Evolutionary conservation across 768 basidiomycete species (phyloP).

Genomic region (Kwoniella shandongensis): DNA sequence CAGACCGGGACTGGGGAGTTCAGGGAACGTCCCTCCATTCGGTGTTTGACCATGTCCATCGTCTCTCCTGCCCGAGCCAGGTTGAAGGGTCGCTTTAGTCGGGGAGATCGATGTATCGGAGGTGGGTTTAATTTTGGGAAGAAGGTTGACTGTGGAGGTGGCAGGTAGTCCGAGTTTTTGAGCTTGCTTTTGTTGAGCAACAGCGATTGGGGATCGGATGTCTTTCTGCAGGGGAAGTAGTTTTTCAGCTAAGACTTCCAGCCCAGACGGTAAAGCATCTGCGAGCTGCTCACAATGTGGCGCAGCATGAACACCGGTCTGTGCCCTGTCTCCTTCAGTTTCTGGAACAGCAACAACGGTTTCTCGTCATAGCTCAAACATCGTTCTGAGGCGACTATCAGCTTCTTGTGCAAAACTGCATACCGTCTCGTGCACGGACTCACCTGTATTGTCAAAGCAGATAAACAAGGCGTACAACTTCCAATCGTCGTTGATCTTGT

Average conservation of each 20-base stretch:
- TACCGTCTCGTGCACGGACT: slow-evolving; percentile 34
- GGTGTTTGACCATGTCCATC: slow-evolving; percentile 33
- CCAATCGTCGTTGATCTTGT: slow-evolving; percentile 99
- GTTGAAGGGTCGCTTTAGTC: slow-evolving; percentile 33
- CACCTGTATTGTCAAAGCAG: slow-evolving; percentile 90
- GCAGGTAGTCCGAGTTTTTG: slow-evolving; percentile 58
- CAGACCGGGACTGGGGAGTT: slow-evolving; percentile 50
- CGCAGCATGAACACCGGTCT: slow-evolving; percentile 92
- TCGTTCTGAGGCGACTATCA: slow-evolving; percentile 66
- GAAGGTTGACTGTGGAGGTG: slow-evolving; percentile 24
- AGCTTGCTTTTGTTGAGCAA: slow-evolving; percentile 94
- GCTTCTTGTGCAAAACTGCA: slow-evolving; percentile 50
- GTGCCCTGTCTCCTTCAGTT: slow-evolving; percentile 93
- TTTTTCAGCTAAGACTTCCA: neutral
- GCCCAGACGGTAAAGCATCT: neutral
- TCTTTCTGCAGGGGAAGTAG: slow-evolving; percentile 57
- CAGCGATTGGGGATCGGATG: slow-evolving; percentile 93
- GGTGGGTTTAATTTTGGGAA: slow-evolving; percentile 38
- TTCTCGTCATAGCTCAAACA: slow-evolving; percentile 98
- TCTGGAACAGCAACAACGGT: slow-evolving; percentile 92
- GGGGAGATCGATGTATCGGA: slow-evolving; percentile 32
- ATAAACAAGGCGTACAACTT: slow-evolving; percentile 99
- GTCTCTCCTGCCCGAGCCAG: slow-evolving; percentile 21
- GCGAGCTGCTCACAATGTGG: slow-evolving; percentile 46
- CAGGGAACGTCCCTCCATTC: slow-evolving; percentile 39